Conservation (phyloP, 75 land plant genomes). For the Adiantum capillusveneris region DNA sequence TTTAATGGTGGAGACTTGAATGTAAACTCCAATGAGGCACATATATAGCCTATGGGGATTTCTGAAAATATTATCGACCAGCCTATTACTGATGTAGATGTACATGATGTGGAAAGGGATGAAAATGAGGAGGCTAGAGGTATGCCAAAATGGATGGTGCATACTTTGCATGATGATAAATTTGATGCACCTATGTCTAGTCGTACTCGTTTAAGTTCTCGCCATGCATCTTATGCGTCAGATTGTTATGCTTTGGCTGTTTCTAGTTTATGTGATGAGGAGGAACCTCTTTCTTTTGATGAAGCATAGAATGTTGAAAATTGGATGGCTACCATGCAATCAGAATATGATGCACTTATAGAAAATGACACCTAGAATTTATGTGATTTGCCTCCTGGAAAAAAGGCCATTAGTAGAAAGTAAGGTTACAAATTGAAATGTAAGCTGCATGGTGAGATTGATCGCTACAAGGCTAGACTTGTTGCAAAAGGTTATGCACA, state of each 20-base stretch:
- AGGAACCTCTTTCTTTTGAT: neutral
- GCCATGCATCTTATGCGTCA: neutral
- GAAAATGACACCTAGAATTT: constrained; percentile 16
- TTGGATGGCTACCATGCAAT: constrained; percentile 13
- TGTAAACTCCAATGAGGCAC: neutral
- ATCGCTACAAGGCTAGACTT: constrained; percentile 18
- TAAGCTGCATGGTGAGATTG: constrained; percentile 8
- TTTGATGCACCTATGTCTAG: neutral
- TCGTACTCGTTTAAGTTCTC: neutral
- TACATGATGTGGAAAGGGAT: neutral
- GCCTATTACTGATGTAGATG: neutral
- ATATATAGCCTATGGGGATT: neutral
- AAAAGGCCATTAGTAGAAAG: constrained; percentile 11
- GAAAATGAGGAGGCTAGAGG: neutral
- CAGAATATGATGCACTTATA: constrained; percentile 15
- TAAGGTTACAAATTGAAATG: constrained; percentile 11
- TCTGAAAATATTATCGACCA: neutral
- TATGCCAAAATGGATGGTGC: neutral
- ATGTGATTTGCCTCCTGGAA: constrained; percentile 8
- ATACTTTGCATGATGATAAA: neutral
- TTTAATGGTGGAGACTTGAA: neutral
- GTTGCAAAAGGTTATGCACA: constrained; percentile 15
- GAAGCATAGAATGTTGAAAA: neutral
- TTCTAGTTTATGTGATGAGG: neutral
- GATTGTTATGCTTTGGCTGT: constrained; percentile 2